Conservation (phyloP, 139 green algal genomes). For the Nannochloris sp. region DNA sequence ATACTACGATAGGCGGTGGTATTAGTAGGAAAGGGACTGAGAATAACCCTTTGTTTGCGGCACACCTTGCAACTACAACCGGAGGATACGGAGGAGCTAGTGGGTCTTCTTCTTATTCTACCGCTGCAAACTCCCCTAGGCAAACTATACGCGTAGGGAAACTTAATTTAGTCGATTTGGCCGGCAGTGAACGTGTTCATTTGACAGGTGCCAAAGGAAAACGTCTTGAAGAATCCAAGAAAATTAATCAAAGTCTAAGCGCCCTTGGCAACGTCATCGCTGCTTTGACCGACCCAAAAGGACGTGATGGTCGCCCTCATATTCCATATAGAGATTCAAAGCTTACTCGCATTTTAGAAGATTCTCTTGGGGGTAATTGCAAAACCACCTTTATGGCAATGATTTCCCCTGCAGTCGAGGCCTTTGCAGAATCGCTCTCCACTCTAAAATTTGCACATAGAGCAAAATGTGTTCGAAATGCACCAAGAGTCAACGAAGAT, state of each 20-base stretch:
- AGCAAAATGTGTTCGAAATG: slow-evolving; percentile 92
- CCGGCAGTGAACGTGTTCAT: slow-evolving; percentile 87
- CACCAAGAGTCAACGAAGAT: slow-evolving; percentile 91
- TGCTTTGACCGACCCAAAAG: slow-evolving; percentile 73
- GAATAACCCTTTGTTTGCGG: background rate
- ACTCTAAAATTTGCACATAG: slow-evolving; percentile 92
- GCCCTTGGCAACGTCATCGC: slow-evolving; percentile 96
- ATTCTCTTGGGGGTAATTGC: slow-evolving; percentile 91
- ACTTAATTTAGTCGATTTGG: slow-evolving; percentile 96
- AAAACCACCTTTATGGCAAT: slow-evolving; percentile 89
- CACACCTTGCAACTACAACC: background rate
- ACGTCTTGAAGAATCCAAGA: slow-evolving; percentile 93
- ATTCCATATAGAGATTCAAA: slow-evolving; percentile 93
- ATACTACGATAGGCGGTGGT: background rate
- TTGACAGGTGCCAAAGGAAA: slow-evolving; percentile 83
- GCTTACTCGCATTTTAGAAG: slow-evolving; percentile 92
- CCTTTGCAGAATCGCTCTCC: slow-evolving; percentile 69
- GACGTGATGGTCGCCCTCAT: slow-evolving; percentile 44
- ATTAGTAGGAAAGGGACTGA: slow-evolving; percentile 4
- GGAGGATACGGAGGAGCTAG: slow-evolving; percentile 4
- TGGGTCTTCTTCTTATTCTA: too few relatives aligned
- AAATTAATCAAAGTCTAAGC: slow-evolving; percentile 90
- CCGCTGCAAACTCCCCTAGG: background rate
- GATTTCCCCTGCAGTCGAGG: slow-evolving; percentile 71
- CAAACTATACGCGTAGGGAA: slow-evolving; percentile 76